Conservation (phyloP, 139 green algal genomes). For the Coelastrella sp. region DNA sequence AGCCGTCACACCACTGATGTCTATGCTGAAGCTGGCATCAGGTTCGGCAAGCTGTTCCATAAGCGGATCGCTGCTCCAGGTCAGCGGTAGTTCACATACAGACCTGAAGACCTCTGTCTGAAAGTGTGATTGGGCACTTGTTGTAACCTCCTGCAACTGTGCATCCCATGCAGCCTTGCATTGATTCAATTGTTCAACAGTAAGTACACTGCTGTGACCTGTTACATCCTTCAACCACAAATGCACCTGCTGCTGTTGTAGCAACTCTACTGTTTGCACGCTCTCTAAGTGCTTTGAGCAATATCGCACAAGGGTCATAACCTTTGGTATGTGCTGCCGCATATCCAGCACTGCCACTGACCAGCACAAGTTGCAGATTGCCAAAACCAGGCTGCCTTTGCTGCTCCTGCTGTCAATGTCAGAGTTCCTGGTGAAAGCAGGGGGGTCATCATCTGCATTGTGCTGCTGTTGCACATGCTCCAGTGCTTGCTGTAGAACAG, state of each 20-base stretch:
- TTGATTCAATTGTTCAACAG: conserved; percentile 1
- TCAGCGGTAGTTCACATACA: background rate
- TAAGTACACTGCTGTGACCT: background rate
- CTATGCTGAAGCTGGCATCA: conserved; percentile 18
- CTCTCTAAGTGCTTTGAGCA: background rate
- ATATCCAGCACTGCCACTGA: conserved; percentile 11
- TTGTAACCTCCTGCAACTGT: background rate
- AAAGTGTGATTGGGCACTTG: background rate
- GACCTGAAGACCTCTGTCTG: background rate
- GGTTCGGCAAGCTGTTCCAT: background rate
- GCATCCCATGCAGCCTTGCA: background rate
- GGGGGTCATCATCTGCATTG: too few relatives aligned
- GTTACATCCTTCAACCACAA: conserved; percentile 25
- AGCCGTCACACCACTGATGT: conserved; percentile 15
- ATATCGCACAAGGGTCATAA: background rate
- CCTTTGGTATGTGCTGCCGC: background rate
- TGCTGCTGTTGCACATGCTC: too few relatives aligned
- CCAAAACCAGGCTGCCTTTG: too few relatives aligned
- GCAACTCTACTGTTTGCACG: background rate
- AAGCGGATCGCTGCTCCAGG: background rate
- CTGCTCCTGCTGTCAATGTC: too few relatives aligned
- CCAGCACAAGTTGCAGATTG: conserved; percentile 11
- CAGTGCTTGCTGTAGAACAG: too few relatives aligned
- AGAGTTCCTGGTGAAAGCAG: too few relatives aligned
- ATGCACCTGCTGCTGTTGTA: conserved; percentile 30